Conservation (phyloP, 2,329 filamentous ascomycete species). For the Exophiala calicioides region DNA sequence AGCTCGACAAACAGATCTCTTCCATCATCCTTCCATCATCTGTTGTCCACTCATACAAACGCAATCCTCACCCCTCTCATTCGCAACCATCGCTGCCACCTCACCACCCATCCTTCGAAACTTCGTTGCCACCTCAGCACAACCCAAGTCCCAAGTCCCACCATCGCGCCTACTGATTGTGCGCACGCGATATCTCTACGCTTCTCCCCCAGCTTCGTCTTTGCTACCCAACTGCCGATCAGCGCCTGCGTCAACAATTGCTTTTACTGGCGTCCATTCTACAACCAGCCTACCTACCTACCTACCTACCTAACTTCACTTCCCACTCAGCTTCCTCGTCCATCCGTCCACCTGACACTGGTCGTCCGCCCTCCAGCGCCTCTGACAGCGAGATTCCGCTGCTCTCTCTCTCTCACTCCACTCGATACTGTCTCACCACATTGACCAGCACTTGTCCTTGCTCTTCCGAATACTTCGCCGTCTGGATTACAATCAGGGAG, state of each 20-base stretch:
- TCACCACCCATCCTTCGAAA: constrained; percentile 1
- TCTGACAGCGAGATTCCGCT: background rate
- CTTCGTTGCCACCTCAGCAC: constrained; percentile 12
- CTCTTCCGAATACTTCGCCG: background rate
- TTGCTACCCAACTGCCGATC: background rate
- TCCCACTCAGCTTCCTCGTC: constrained; percentile 1
- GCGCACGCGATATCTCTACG: background rate
- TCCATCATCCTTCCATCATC: constrained; percentile 3
- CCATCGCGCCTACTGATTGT: background rate
- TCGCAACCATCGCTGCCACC: constrained; percentile 4
- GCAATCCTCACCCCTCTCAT: constrained; percentile 7
- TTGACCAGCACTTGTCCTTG: no score
- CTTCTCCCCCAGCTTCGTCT: no score
- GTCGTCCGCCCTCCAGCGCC: constrained; percentile 3
- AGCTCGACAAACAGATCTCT: constrained; percentile 12
- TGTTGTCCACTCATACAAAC: constrained; percentile 10
- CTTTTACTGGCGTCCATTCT: no score
- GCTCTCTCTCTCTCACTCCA: constrained; percentile 1
- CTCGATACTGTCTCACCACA: background rate
- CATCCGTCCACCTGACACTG: constrained; percentile 2
- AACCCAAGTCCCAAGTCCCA: constrained; percentile 4
- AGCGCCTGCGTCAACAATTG: constrained; percentile 1
- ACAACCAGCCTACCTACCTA: constrained; percentile 2
- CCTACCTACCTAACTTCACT: background rate
- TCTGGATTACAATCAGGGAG: constrained; percentile 1